Percentiles rank a stretch among this genome's conserved stretches.
Conservation (phyloP, 2,329 filamentous ascomycete species). For the Helotiales sp. region DNA sequence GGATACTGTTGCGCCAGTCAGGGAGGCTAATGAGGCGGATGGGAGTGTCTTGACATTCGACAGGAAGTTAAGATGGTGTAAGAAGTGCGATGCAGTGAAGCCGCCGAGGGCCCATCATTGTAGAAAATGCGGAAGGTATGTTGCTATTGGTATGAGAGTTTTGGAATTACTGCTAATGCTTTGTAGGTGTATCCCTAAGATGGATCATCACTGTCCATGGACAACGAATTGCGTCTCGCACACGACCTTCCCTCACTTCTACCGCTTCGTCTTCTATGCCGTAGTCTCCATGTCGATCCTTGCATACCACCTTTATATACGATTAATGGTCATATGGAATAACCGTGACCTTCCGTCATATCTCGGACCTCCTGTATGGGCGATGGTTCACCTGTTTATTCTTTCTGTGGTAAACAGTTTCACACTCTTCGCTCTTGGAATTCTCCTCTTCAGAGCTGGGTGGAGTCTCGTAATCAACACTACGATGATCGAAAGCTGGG, state of each 20-base stretch:
- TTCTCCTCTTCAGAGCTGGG: conserved; percentile 68
- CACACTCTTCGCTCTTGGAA: conserved; percentile 63
- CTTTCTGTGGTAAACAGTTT: conserved; percentile 62
- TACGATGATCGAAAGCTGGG: conserved; percentile 84
- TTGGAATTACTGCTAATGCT: conserved; percentile 11
- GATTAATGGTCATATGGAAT: conserved; percentile 65
- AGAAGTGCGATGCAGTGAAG: conserved; percentile 75
- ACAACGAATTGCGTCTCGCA: conserved; percentile 83
- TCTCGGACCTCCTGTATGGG: conserved; percentile 67
- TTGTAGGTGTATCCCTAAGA: conserved; percentile 72
- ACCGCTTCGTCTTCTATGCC: conserved; percentile 76
- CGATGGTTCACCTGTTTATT: conserved; percentile 65
- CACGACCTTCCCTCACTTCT: conserved; percentile 80
- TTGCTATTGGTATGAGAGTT: background rate
- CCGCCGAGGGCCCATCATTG: conserved; percentile 83
- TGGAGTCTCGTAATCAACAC: conserved; percentile 70
- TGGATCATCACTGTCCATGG: conserved; percentile 91
- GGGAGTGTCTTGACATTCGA: conserved; percentile 30
- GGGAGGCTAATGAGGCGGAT: conserved; percentile 34
- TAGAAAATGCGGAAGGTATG: conserved; percentile 68
- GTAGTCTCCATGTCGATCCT: conserved; percentile 66
- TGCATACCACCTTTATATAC: conserved; percentile 62
- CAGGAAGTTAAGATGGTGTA: conserved; percentile 65
- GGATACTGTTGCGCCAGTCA: conserved; percentile 17
- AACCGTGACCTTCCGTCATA: conserved; percentile 73